A percentile compares a stretch with the other conserved stretches of the same genome.
These are phyloP conservation scores for Scytalidium sp. DNA, from an alignment of 2,329 filamentous ascomycete species.

Conservation along the genomic window DNA sequence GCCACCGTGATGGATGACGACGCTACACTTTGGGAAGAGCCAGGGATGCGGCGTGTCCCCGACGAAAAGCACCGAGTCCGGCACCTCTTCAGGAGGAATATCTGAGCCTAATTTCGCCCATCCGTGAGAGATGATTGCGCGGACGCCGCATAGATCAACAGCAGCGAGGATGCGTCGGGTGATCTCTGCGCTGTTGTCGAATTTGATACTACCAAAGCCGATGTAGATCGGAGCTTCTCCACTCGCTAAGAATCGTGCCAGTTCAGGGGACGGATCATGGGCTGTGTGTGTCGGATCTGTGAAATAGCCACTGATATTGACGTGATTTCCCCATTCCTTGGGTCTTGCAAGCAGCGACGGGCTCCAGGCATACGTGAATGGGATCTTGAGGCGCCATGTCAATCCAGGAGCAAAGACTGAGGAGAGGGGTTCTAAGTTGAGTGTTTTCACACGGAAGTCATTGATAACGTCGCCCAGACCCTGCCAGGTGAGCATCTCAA, in stretches of 20 bases:
- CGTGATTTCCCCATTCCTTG: conserved; percentile 63
- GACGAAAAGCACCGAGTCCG: conserved; percentile 67
- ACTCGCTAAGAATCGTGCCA: conserved; percentile 52
- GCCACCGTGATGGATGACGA: conserved; percentile 73
- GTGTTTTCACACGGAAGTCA: conserved; percentile 64
- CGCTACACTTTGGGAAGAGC: conserved; percentile 66
- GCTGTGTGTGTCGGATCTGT: conserved; percentile 63
- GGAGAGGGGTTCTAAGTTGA: conserved; percentile 70
- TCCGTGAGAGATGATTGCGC: conserved; percentile 71
- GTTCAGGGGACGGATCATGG: conserved; percentile 54
- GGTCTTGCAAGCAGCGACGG: conserved; percentile 65
- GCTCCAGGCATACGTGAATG: conserved; percentile 73
- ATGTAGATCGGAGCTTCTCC: conserved; percentile 67
- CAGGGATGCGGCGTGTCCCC: conserved; percentile 76
- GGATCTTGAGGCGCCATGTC: conserved; percentile 69
- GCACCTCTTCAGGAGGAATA: too few species aligned
- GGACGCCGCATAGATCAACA: conserved; percentile 60
- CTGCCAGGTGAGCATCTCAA: conserved; percentile 90
- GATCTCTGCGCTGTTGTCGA: conserved; percentile 67
- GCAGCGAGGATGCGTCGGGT: conserved; percentile 71
- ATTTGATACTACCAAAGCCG: conserved; percentile 73
- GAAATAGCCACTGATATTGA: conserved; percentile 78
- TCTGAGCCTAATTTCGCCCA: conserved; percentile 69
- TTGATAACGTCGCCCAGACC: conserved; percentile 76
- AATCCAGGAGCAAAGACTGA: conserved; percentile 75